These are phyloP conservation scores for Musa balbisiana DNA, from an alignment of 202 grass and related monocot genomes.

Conservation along the genomic window DNA sequence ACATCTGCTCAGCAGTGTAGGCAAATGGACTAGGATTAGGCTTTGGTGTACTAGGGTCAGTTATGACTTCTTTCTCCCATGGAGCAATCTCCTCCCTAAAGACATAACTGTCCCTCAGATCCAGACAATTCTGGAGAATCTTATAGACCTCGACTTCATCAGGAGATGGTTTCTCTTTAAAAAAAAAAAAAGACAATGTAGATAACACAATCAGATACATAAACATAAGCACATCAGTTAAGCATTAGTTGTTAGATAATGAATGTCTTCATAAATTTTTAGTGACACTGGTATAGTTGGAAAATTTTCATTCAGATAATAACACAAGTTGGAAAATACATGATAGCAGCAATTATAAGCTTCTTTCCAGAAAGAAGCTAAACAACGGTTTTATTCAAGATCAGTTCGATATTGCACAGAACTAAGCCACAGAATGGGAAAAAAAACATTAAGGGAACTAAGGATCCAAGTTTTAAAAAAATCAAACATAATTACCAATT, in stretches of 20 bases:
- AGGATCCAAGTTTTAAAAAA: not conserved
- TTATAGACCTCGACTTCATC: constrained; percentile 84
- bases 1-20: constrained; percentile 56
- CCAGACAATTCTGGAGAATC: constrained; percentile 83
- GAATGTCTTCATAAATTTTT: not conserved
- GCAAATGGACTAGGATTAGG: constrained; percentile 75
- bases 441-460: not conserved
- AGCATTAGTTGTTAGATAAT: not conserved
- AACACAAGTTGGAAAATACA: not conserved
- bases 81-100: constrained; percentile 82
- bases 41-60: constrained; percentile 91
- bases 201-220: not conserved
- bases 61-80: constrained; percentile 93
- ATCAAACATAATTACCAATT: not conserved
- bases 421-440: not conserved
- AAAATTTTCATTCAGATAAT: not conserved
- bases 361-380: not conserved
- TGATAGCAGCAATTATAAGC: not conserved
- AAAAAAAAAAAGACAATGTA: constrained; percentile 17
- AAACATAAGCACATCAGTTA: not conserved
- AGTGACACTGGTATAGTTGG: not conserved
- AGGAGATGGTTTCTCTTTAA: constrained; percentile 51
- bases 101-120: constrained; percentile 68
- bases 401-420: not conserved
- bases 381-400: too few relatives aligned